Evolutionary conservation across 306 rosid species (phyloP), one percentile per base, ranked within the genome.

Genomic region (Fagus sylvatica): DNA sequence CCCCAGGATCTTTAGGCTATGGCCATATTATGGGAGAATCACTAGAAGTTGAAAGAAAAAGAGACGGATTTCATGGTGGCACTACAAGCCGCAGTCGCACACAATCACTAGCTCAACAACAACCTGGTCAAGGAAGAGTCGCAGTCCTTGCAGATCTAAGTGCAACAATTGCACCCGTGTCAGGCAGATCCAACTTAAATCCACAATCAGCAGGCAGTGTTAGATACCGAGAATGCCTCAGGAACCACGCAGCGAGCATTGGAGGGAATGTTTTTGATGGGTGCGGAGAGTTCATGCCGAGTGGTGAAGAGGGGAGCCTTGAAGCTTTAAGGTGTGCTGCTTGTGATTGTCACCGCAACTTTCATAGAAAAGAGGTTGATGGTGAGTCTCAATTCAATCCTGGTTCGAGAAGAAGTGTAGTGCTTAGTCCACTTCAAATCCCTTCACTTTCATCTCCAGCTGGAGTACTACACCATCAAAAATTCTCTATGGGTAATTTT

Each of bases 211-310:
- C 4, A 2, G 2, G 62, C 5, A 48, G 56, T 2, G 75, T 80
- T 16, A 69, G 80, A 37, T 87, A 84, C 64, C 72, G 88, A 2
- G 90, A 87, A 34, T 87, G 90, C 62, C 83, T 81, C 9, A 87
- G 84, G 81, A 87, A 87, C 75, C 90, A 87, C 81, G 90, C 88
- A n/a, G 90, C 88, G 9, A 84, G 70, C 81, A 68, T 74, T 9
- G 90, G 90, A 11, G 90, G 90, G 1, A 84, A 77, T 30, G 85
- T 84, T 22, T 87, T 61, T 71, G 90, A 87, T 36, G 90, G 90
- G 3, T 87, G 90, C 53, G 90, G 90, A 1, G 90, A 87, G 86
- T 87, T 87, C 85, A 87, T 87, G 88, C 90, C 90, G 32, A 81
- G 83, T 55, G 90, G 90, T 1, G 85, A 87, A 7, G 85, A 87